phyloP scores from a whole-genome alignment of 176 grass and related monocot genomes.

The Cocos nucifera region DNA sequence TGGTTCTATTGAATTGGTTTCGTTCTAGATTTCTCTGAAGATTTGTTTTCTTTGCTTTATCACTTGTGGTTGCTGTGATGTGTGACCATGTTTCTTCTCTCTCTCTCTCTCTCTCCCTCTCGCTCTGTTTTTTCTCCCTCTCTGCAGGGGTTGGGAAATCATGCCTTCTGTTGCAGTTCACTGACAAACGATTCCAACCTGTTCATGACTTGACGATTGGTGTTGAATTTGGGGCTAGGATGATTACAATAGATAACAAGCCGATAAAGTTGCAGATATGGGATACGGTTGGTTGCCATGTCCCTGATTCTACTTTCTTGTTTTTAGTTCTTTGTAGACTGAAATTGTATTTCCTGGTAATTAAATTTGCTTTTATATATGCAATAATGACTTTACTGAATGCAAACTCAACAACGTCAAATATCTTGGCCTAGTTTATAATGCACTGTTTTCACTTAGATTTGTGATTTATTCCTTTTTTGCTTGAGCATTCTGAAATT shows the following conservation, averaged over 20 bases:
- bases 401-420: too few species aligned
- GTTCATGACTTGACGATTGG: constrained; percentile 58
- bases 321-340: constrained; percentile 5
- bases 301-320: not conserved
- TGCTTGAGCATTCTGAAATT: not conserved
- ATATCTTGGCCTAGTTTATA: too few species aligned
- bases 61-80: not conserved
- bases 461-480: not conserved
- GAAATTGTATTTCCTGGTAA: too few species aligned
- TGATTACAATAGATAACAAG: constrained; percentile 44
- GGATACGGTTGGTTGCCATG: constrained; percentile 34
- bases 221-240: constrained; percentile 42
- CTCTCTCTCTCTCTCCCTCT: not conserved
- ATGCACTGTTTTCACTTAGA: not conserved
- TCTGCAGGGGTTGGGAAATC: constrained; percentile 48
- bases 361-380: too few species aligned
- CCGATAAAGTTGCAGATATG: constrained; percentile 58
- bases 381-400: too few species aligned
- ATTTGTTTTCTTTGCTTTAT: not conserved
- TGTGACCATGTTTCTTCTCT: not conserved
- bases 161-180: constrained; percentile 53
- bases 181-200: constrained; percentile 49
- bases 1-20: too few species aligned
- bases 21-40: too few species aligned
- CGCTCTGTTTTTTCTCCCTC: too few species aligned